phyloP scores from a whole-genome alignment of 129 eudicot genomes.

The Escallonia herrerae region DNA sequence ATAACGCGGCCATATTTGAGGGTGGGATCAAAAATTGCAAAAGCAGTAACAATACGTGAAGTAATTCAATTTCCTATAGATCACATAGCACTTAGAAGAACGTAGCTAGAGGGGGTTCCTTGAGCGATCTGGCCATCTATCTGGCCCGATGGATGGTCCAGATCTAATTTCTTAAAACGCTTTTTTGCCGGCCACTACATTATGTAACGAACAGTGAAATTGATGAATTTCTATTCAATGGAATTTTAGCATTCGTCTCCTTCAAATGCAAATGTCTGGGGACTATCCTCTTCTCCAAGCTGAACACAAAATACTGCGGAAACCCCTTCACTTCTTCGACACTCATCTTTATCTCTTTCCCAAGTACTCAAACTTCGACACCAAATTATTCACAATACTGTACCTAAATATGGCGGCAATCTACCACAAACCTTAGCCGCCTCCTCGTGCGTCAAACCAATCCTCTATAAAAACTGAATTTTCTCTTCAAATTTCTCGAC shows the following conservation, averaged over 20 bases:
- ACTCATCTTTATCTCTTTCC: constrained; percentile 41
- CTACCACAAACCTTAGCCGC: constrained; percentile 39
- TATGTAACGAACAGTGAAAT: too few species aligned
- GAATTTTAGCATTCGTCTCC: constrained; percentile 30
- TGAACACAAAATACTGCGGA: constrained; percentile 61
- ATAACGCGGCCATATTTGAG: too few species aligned
- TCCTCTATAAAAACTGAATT: constrained; percentile 23
- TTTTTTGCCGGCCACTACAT: too few species aligned
- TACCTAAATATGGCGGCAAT: constrained; percentile 63
- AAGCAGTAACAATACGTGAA: too few species aligned
- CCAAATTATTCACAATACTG: constrained; percentile 36
- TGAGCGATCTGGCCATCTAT: too few species aligned
- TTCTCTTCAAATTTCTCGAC: constrained; percentile 35
- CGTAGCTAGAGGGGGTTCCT: too few species aligned
- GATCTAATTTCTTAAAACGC: too few species aligned
- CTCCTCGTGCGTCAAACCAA: constrained; percentile 42
- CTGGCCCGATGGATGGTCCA: too few species aligned
- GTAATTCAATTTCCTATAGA: too few species aligned
- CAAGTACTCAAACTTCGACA: constrained; percentile 42
- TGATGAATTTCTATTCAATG: constrained; percentile 39
- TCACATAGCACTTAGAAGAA: too few species aligned
- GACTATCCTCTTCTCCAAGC: constrained; percentile 40
- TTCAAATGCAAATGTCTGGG: constrained; percentile 49
- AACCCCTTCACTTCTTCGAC: constrained; percentile 42
- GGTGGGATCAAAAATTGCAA: too few species aligned